Evolutionary conservation across 2,329 filamentous ascomycete genomes (phyloP).

Genomic region (Pseudogymnoascus sp.): DNA sequence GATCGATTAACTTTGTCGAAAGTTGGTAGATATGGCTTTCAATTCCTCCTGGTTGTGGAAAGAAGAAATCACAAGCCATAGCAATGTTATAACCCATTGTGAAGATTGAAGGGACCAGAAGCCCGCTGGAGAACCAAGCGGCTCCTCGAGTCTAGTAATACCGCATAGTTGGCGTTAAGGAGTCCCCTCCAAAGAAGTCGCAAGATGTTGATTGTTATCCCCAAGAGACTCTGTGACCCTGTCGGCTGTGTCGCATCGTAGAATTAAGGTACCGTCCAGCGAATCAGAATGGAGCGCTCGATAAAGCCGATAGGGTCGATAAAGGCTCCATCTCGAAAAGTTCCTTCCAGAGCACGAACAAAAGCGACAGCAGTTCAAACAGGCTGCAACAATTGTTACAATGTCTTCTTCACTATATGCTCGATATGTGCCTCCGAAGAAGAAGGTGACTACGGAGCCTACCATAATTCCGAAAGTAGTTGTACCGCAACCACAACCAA

Average conservation of each 20-base stretch:
- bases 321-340: conserved; percentile 7
- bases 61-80: conserved; percentile 99
- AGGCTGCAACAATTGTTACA: conserved; percentile 2
- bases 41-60: conserved; percentile 89
- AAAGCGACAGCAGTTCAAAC: neutral
- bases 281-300: neutral
- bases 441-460: conserved; percentile 14
- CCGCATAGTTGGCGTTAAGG: neutral
- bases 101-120: conserved; percentile 2
- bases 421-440: conserved; percentile 24
- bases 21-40: conserved; percentile 99
- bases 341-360: conserved; percentile 4
- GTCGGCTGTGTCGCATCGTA: neutral
- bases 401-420: conserved; percentile 10
- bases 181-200: neutral
- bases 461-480: conserved; percentile 6
- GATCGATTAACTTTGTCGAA: conserved; percentile 90
- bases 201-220: conserved; percentile 8
- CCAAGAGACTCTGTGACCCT: neutral
- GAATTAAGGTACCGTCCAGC: neutral
- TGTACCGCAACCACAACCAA: conserved; percentile 1
- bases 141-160: conserved; percentile 1
- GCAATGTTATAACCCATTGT: conserved; percentile 53
- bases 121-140: conserved; percentile 3
- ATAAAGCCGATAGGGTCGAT: conserved; percentile 7